phyloP scores from a whole-genome alignment of 1,284 basidiomycete species.

The Leccinum angustisporum region DNA sequence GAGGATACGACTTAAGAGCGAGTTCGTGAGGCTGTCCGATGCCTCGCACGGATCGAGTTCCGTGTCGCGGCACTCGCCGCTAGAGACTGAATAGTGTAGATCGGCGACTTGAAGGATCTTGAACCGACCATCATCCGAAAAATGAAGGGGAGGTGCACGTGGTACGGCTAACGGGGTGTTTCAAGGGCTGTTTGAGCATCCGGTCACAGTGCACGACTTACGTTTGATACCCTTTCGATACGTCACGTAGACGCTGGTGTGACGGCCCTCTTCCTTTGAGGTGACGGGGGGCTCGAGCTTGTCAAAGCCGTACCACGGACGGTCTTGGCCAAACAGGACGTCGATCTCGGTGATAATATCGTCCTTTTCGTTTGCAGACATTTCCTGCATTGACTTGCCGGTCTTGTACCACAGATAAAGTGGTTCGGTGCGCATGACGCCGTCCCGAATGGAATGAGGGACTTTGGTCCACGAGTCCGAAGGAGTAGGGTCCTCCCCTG shows the following conservation, averaged over 20 bases:
- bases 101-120: constrained; percentile 91
- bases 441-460: constrained; percentile 54
- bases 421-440: constrained; percentile 49
- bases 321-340: constrained; percentile 76
- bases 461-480: constrained; percentile 57
- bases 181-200: neutral
- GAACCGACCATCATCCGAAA: constrained; percentile 80
- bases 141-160: constrained; percentile 71
- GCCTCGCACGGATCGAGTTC: constrained; percentile 50
- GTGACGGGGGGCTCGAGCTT: constrained; percentile 61
- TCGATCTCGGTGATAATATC: constrained; percentile 87
- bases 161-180: constrained; percentile 52
- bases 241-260: constrained; percentile 58
- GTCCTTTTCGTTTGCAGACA: constrained; percentile 55
- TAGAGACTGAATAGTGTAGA: constrained; percentile 80
- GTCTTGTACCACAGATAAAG: constrained; percentile 76
- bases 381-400: constrained; percentile 58
- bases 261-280: constrained; percentile 36
- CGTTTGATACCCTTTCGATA: constrained; percentile 66
- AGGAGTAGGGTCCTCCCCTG: constrained; percentile 48
- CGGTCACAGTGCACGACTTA: constrained; percentile 35
- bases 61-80: constrained; percentile 72
- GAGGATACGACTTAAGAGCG: constrained; percentile 69
- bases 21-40: constrained; percentile 74
- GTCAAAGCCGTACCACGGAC: constrained; percentile 84